These are phyloP conservation scores for Linderniella brevidens DNA, from an alignment of 257 asterid genomes.

Conservation along the genomic window DNA sequence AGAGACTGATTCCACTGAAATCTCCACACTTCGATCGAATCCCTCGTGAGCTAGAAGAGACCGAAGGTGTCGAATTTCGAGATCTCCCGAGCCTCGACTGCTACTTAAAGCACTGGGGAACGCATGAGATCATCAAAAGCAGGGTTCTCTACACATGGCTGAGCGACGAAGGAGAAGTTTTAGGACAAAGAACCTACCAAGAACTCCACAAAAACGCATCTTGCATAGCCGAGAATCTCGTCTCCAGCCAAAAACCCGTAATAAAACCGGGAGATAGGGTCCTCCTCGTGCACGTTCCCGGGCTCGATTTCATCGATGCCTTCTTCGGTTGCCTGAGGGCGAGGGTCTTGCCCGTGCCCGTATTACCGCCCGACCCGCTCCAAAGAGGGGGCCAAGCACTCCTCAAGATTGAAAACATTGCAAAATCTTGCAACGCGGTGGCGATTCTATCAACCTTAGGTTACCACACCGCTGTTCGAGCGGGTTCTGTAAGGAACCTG, in stretches of 20 bases:
- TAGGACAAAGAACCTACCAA: slow-evolving; percentile 29
- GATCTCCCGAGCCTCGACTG: slow-evolving; percentile 44
- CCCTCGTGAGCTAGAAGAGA: slow-evolving; percentile 27
- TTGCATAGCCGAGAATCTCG: slow-evolving; percentile 53
- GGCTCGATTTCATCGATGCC: slow-evolving; percentile 65
- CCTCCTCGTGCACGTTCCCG: slow-evolving; percentile 64
- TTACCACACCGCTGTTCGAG: slow-evolving; percentile 37
- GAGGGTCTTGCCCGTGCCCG: slow-evolving; percentile 72
- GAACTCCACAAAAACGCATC: slow-evolving; percentile 57
- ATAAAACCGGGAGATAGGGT: slow-evolving; percentile 63
- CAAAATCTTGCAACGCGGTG: slow-evolving; percentile 39
- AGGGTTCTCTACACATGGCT: slow-evolving; percentile 67
- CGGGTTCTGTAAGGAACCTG: slow-evolving; percentile 25
- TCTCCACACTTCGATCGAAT: slow-evolving; percentile 18
- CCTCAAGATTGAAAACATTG: slow-evolving; percentile 34
- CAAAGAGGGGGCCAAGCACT: slow-evolving; percentile 64
- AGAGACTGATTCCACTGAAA: slow-evolving; percentile 43
- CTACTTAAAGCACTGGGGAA: slow-evolving; percentile 64
- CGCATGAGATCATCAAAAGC: slow-evolving; percentile 21
- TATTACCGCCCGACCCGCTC: slow-evolving; percentile 81
- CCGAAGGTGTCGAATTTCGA: slow-evolving; percentile 46
- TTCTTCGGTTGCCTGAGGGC: slow-evolving; percentile 78
- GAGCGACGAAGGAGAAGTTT: slow-evolving; percentile 42
- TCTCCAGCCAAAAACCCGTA: slow-evolving; percentile 40
- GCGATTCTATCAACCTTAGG: slow-evolving; percentile 44